Conservation (phyloP, 73 alveolate genomes). For the Symbiodinium natans region DNA sequence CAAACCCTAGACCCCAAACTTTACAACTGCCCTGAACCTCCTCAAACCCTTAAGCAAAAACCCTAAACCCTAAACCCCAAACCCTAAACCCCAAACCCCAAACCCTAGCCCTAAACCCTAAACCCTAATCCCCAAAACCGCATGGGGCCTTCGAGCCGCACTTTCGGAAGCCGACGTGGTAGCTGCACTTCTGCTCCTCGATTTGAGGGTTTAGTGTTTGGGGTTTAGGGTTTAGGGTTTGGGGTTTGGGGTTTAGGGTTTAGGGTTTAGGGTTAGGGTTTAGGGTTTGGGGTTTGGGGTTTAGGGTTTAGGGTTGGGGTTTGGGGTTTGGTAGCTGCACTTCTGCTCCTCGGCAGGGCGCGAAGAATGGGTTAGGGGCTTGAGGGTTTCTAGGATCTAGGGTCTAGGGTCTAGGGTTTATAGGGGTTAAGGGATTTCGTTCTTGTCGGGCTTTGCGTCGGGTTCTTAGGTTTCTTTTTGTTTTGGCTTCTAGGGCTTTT, state of each 20-base stretch:
- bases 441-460: neutral
- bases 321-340: no score
- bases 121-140: neutral
- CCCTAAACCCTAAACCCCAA: neutral
- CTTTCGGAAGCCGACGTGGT: conserved; percentile 60
- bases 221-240: neutral
- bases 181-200: conserved; percentile 55
- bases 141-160: conserved; percentile 43
- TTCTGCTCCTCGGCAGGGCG: no score
- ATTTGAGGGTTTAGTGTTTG: neutral
- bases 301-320: no score
- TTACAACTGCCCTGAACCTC: no score
- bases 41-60: neutral
- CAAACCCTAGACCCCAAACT: neutral
- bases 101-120: neutral
- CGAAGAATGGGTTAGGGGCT: no score
- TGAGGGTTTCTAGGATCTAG: neutral
- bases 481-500: no score
- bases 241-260: neutral
- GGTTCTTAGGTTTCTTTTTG: neutral
- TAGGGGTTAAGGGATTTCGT: no score
- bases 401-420: neutral
- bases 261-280: neutral
- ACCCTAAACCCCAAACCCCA: neutral
- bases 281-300: neutral